A percentile compares a stretch with the other conserved stretches of the same genome.
These are phyloP conservation scores for Hypoxylon sp. DNA, from an alignment of 2,329 filamentous ascomycete species.

Conservation along the genomic window DNA sequence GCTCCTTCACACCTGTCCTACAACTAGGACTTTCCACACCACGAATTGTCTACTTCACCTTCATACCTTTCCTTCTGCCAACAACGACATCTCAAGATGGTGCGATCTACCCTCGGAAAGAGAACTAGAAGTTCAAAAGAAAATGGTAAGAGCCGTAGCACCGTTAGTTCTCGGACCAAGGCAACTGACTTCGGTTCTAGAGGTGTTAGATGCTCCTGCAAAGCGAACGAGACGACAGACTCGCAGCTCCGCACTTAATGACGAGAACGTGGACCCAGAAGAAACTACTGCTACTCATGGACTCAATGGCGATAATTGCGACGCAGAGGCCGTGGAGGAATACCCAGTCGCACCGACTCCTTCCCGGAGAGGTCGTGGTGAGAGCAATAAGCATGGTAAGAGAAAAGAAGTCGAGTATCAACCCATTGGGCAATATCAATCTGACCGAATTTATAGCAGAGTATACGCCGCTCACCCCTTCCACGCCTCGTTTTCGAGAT, in stretches of 20 bases:
- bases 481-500: constrained; percentile 84
- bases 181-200: constrained; percentile 43
- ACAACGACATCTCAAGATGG: constrained; percentile 41
- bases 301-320: constrained; percentile 59
- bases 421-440: background rate
- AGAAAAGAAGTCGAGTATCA: background rate
- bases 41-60: constrained; percentile 7
- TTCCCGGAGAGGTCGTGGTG: constrained; percentile 36
- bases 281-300: constrained; percentile 53
- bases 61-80: constrained; percentile 16
- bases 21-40: constrained; percentile 7
- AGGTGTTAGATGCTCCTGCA: constrained; percentile 53
- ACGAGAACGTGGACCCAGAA: constrained; percentile 76
- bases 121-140: constrained; percentile 56
- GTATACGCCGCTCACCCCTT: constrained; percentile 72
- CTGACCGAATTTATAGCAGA: constrained; percentile 41
- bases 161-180: constrained; percentile 4
- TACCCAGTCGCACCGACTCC: constrained; percentile 41
- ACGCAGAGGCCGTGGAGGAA: constrained; percentile 55
- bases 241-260: constrained; percentile 63
- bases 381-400: constrained; percentile 41
- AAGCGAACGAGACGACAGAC: constrained; percentile 63
- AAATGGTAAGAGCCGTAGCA: constrained; percentile 51
- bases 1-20: constrained; percentile 4
- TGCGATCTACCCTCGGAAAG: constrained; percentile 60